These are phyloP conservation scores for Monosporascus sp. DNA, from an alignment of 2,329 filamentous ascomycete genomes.

Conservation along the genomic window DNA sequence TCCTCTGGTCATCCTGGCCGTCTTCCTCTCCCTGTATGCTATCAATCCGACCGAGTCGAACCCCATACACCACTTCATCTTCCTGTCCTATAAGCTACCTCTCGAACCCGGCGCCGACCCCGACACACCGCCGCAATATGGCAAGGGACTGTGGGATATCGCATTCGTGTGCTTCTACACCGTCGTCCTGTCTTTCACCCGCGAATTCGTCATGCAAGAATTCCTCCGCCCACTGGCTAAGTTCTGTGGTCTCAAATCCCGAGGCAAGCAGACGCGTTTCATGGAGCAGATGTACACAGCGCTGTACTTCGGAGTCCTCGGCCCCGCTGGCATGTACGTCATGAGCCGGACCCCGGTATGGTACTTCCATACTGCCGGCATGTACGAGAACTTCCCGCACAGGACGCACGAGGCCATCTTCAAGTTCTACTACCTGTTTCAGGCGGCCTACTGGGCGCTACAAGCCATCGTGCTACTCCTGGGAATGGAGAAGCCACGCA, in stretches of 20 bases:
- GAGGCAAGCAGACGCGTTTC: conserved; percentile 81
- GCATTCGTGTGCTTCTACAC: conserved; percentile 88
- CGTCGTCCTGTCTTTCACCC: conserved; percentile 84
- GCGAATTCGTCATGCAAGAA: conserved; percentile 94
- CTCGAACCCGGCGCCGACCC: conserved; percentile 34
- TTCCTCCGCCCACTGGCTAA: conserved; percentile 73
- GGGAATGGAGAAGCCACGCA: conserved; percentile 86
- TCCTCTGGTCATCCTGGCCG: conserved; percentile 62
- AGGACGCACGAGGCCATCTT: conserved; percentile 72
- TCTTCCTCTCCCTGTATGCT: conserved; percentile 65
- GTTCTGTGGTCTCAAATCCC: conserved; percentile 62
- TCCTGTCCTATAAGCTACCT: conserved; percentile 80
- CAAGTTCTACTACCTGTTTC: conserved; percentile 94
- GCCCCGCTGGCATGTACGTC: conserved; percentile 80
- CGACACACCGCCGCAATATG: conserved; percentile 62
- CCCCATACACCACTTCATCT: conserved; percentile 74
- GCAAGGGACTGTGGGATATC: conserved; percentile 82
- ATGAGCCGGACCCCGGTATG: conserved; percentile 89
- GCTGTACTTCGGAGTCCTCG: conserved; percentile 79
- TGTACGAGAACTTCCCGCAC: conserved; percentile 89
- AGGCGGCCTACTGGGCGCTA: conserved; percentile 94
- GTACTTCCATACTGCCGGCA: conserved; percentile 89
- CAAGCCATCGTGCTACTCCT: conserved; percentile 84
- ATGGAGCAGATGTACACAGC: conserved; percentile 97
- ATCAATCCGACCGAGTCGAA: conserved; percentile 74